phyloP scores from a whole-genome alignment of 495 filamentous ascomycete genomes.

The Entonaema liquescens region DNA sequence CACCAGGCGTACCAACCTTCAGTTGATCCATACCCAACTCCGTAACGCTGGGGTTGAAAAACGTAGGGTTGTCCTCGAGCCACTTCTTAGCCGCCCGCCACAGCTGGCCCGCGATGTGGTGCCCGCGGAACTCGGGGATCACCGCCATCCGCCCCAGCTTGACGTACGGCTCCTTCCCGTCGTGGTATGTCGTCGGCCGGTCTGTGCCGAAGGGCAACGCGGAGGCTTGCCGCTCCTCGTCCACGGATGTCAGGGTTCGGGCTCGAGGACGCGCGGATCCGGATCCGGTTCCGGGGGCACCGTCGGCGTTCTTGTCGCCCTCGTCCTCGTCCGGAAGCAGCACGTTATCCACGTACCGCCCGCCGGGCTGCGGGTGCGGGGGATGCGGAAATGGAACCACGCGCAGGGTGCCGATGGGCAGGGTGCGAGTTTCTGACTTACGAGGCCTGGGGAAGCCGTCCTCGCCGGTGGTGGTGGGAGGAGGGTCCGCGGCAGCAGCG shows the following conservation, averaged over 20 bases:
- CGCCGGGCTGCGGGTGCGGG: constrained; percentile 62
- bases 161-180: constrained; percentile 74
- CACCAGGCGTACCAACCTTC: constrained; percentile 36
- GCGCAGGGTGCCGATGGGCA: constrained; percentile 77
- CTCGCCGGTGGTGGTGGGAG: constrained; percentile 38
- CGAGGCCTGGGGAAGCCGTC: constrained; percentile 45
- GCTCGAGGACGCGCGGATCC: neutral
- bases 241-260: constrained; percentile 14
- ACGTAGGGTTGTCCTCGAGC: constrained; percentile 63
- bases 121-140: constrained; percentile 66
- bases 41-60: constrained; percentile 57
- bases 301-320: neutral
- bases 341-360: constrained; percentile 50
- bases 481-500: no score
- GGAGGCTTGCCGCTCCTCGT: constrained; percentile 24
- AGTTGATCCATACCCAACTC: constrained; percentile 56
- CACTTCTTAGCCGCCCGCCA: constrained; percentile 70
- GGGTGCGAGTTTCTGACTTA: constrained; percentile 46
- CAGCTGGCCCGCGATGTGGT: constrained; percentile 68
- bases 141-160: constrained; percentile 83
- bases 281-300: no score
- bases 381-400: constrained; percentile 79
- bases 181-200: constrained; percentile 56
- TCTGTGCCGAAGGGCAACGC: constrained; percentile 49
- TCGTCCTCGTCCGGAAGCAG: constrained; percentile 37